These are phyloP conservation scores for Xylaria curta DNA, from an alignment of 495 filamentous ascomycete species.

Conservation along the genomic window DNA sequence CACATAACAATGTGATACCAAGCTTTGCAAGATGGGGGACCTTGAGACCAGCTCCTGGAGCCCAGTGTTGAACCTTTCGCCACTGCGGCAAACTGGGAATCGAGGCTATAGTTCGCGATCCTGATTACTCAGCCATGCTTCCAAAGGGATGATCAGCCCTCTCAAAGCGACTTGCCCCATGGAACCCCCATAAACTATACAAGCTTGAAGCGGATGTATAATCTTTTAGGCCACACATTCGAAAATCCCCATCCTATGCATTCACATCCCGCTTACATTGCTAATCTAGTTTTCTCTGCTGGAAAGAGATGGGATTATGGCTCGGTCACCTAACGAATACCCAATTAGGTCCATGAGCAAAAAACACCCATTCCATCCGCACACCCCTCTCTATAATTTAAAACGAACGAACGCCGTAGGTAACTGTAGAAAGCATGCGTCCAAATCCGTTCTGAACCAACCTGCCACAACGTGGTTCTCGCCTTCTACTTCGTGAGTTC, in stretches of 20 bases:
- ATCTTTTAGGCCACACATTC: not conserved
- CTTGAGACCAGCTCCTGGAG: no score
- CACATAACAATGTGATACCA: no score
- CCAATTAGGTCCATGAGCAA: no score
- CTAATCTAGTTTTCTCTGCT: constrained; percentile 20
- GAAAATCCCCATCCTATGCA: not conserved
- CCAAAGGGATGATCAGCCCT: no score
- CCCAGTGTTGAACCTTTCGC: no score
- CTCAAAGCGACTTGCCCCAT: not conserved
- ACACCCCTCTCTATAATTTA: not conserved
- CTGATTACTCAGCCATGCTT: no score
- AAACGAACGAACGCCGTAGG: not conserved
- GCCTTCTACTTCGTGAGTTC: not conserved
- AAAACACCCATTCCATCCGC: not conserved
- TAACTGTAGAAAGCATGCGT: not conserved
- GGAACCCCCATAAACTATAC: not conserved
- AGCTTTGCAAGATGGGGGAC: no score
- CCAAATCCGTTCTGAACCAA: not conserved
- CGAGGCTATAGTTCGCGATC: no score
- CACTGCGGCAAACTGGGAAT: no score
- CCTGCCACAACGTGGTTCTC: not conserved
- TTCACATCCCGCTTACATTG: not conserved
- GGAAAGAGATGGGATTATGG: constrained; percentile 18
- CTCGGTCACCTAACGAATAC: constrained; percentile 23
- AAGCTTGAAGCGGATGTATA: not conserved